Conservation (phyloP, 441 rosid genomes). For the Populus trichocarpa region DNA sequence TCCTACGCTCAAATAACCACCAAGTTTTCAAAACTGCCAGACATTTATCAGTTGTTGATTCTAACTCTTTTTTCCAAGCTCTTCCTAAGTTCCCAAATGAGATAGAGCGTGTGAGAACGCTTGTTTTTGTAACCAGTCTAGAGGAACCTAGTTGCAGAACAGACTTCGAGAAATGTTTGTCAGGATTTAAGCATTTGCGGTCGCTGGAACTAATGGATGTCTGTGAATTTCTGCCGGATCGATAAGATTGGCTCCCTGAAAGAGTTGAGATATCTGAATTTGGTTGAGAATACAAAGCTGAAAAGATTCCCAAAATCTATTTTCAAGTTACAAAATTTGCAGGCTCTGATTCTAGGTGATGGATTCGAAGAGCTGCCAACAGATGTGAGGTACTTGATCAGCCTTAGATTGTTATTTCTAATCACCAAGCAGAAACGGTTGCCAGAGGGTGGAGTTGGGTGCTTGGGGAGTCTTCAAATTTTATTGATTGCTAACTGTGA, state of each 20-base stretch:
- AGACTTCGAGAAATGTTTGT: neutral
- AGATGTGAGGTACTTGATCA: constrained; percentile 7
- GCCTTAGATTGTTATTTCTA: neutral
- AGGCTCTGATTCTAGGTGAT: neutral
- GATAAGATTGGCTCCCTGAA: constrained; percentile 7
- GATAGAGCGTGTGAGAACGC: neutral
- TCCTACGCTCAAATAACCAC: no score
- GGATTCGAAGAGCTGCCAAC: neutral
- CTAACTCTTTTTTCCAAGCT: neutral
- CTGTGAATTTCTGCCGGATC: constrained; percentile 15
- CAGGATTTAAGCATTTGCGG: constrained; percentile 6
- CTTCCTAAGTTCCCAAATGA: neutral
- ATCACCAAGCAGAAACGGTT: constrained; percentile 4
- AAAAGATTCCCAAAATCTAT: neutral
- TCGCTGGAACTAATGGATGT: neutral
- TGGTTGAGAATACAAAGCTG: no score
- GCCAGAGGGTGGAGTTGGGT: constrained; percentile 17
- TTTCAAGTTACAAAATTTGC: neutral
- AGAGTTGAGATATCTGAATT: neutral
- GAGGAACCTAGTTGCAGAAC: neutral
- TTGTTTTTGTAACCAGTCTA: neutral
- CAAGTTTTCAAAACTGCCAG: no score
- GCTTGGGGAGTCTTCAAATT: constrained; percentile 10
- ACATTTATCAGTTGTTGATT: neutral
- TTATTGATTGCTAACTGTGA: neutral